Evolutionary conservation across 805 yeast species (phyloP), one percentile per base, ranked within the genome.

Genomic region (Yarrowia sp.): DNA sequence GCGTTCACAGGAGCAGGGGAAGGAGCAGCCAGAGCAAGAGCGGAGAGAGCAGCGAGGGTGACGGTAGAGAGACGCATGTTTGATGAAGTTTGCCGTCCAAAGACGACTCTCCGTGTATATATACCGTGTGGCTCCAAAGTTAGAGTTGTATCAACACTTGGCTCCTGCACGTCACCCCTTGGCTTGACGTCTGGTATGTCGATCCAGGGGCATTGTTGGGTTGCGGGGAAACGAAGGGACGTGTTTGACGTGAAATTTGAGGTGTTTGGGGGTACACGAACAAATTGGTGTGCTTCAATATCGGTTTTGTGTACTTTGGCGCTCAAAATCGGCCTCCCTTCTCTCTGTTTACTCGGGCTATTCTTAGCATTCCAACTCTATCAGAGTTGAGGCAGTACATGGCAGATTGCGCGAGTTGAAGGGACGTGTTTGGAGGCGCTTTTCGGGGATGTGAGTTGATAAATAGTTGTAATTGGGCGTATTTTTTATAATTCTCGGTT

Each of bases 111-210:
- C 2, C 4, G 8, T 13, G 14, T 27, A 44, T 42, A 42, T 44
- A 44, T 44, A 44, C n/a, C 49, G 16, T 9, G 33, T 5, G 6
- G 13, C 6, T 19, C 6, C 32, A 8, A 35, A 16, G 47, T 42
- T 42, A 42, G 32, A 24, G 32, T 42, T 42, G 31, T 24, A 42
- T 25, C 14, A 24, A 16, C 49, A 24, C 55, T 47, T 47, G 55
- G 55, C 55, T 47, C 38, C 55, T 47, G 55, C 55, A 47, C 53
- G 25, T 46, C 53, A 29, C 10, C 53, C 53, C 53, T 46, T 25
- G 53, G 18, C n/a, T n/a, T n/a, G n/a, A n/a, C n/a, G n/a, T n/a
- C n/a, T n/a, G 22, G 25, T 46, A 29, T 46, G 36, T 14, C 18
- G 36, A 46, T 29, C 25, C 7, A 13, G 35, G 53, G 33, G 33